Evolutionary conservation across 2,329 filamentous ascomycete genomes (phyloP), one percentile per base, ranked within the genome.

Genomic region (Cladosporium sp.): DNA sequence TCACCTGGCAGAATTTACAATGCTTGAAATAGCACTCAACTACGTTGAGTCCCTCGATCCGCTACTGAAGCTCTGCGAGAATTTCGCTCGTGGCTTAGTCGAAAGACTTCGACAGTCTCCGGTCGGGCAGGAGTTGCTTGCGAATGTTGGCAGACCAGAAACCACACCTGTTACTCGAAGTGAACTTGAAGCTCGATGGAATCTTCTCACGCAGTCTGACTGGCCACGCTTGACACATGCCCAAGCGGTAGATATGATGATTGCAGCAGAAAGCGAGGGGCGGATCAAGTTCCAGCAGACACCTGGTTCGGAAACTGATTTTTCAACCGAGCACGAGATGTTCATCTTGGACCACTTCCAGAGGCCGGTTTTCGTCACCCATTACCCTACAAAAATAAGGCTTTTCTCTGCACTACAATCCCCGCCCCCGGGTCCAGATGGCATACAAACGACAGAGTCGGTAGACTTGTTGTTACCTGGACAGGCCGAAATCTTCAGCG

Each of bases 131-230:
- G 36, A 38, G 17, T 15, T 38, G 13, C 17, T 38, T 15, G 13
- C 13, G 15, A 19, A 9, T 11, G 36, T 11, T 38, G 36, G 36
- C 36, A 17, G 36, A 5, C 17, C 36, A 17, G 36, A 38, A 9
- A 38, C 36, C 7, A 38, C 36, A 6, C 36, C 17, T 9, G 17
- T 38, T 5, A 19, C 7, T 17, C 39, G 39, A 19, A n/a, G 19
- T 17, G 39, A 41, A 15, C 39, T 41, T 20, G 39, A 41, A 41
- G 20, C 39, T 27, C 39, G 39, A 27, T 41, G 39, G 39, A 41
- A 15, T 8, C 17, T 41, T 7, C 39, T 41, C 27, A 24, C 11
- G 13, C 19, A 41, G 39, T 20, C 39, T 5, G 11, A 41, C 13
- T 41, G 39, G 39, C 39, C 39, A 3, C 4, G 19, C 12, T 6